Base-by-base conservation (phyloP, 2,329 filamentous ascomycete species). In the Lecanicillium sp. region DNA sequence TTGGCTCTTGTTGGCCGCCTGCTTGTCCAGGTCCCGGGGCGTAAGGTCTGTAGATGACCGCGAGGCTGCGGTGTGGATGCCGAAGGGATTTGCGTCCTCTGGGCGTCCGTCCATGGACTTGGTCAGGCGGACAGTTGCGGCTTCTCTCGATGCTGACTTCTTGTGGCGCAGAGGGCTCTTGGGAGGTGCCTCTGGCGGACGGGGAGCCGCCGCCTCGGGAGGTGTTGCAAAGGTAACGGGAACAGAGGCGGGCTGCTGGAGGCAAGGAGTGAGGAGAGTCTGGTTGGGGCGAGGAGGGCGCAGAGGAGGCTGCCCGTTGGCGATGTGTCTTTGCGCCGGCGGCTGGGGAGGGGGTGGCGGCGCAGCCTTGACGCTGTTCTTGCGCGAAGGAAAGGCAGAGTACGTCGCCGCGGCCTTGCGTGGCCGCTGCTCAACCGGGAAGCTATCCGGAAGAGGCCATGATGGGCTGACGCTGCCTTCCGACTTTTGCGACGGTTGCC, bases 381-480 rank as follows among this genome's bases (percentile, higher is more conserved):
- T 25, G 22, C 22, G 22, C 6, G 22, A 7, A 11, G 66, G 65
- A 42, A 66, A 68, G 29, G 65, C 55, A 2, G 66, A 66, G 43
- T 68, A 68, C 3, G 56, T 59, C 14, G 55, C 48, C 9, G 49
- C 45, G 9, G 52, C 42, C 43, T 53, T 57, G 30, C 49, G 45
- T 14, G 31, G 43, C 40, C 48, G 42, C 40, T 33, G 28, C 18
- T 40, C 22, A 34, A 32, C 43, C 13, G 44, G 40, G 12, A 48
- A 36, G 33, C 25, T 41, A 17, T 57, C 49, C 18, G 50, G 48
- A 20, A 57, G 46, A 12, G 55, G 55, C 55, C 50, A 54, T 3
- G 47, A 38, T 9, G 52, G 41, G 35, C 52, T 46, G 4, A 49
- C 53, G 20, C 48, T 44, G 17, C 54, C 52, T 25, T 49, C 50